Base-by-base conservation (phyloP, 768 basidiomycete species). In the Psilocybe azurescens region DNA sequence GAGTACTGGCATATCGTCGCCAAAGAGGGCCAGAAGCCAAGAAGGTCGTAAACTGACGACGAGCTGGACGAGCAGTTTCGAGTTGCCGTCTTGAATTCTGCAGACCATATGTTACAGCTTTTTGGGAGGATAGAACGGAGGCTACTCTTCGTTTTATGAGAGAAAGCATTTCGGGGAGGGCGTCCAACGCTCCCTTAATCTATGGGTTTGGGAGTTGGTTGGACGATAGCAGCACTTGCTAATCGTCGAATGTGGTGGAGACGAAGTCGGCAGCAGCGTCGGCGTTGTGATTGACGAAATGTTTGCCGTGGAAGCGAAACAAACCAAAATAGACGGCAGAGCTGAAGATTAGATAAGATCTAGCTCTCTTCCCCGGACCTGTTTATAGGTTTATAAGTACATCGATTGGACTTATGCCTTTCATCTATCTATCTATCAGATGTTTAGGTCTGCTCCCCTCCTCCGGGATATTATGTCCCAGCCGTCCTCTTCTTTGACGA, bases 391-490 rank as follows among this genome's bases (percentile, higher is more conserved):
- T 24, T 33, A 55, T 44, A n/a, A 20, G 14, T 13, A 49, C 24
- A 20, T 61, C 56, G 56, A 65, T 63, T 28, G 30, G 30, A 53
- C 55, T 28, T 29, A 53, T 52, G 51, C 41, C 39, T 38, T 30
- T 53, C 20, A 41, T 53, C 41, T 49, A 47, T 53, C 41, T 49
- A 47, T 38, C 18, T 32, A 8, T 41, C 39, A 49, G 18, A 63
- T 57, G 54, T 39, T 60, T 32, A 73, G 69, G 70, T 72, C 76
- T 44, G 39, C 59, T 14, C 80, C 87, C 88, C 89, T 13, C 87
- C 89, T 2, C 78, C 84, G 36, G 91, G 92, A 4, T 80, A 88
- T 59, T 93, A 93, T 70, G 89, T 91, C 28, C 93, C 93, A 10
- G 87, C 93, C 3, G 87, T 93, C 57, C 77, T 95, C 48, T 92